Base-by-base conservation (phyloP, 768 basidiomycete genomes). In the Pulveroboletus frians region DNA sequence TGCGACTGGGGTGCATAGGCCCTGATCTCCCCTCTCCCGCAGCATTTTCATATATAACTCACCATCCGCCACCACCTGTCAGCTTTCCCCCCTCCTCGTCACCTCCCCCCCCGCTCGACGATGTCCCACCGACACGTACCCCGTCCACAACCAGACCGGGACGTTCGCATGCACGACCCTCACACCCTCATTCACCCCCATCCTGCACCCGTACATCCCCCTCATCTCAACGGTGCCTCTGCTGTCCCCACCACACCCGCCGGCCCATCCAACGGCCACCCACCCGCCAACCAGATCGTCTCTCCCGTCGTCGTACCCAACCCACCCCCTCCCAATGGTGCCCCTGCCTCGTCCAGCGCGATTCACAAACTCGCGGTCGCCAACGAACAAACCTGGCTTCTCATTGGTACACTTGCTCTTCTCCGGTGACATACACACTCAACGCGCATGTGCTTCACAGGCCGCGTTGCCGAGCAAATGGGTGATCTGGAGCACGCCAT, bases 391-490 rank as follows among this genome's bases (percentile, higher is more conserved):
- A 95, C 93, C 37, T 96, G 93, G 93, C 80, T 93, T 54, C 73
- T 94, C 59, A 93, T 95, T 67, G 93, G 92, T 90, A 8, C 17
- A 34, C 10, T 39, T 53, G 39, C 26, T 27, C 48, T 55, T 46
- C 15, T 41, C 14, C 34, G 17, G 23, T 11, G 29, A 23, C 30
- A n/a, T 26, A 15, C 34, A n/a, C 35, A 20, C 34, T 58, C 66
- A 52, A 67, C 49, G 40, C 43, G 52, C 30, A 44, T 32, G 52
- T 51, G 38, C 59, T 57, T 70, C 66, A 60, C 73, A 97, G 94
- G 93, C 46, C 84, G 89, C 47, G 88, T 96, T 47, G 92, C 94
- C 43, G 96, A 97, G 69, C 91, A 94, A 67, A 88, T 98, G 83
- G 80, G 84, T 55, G 91, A 97, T 74, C 78, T 90, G 61, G 93